These are phyloP conservation scores for Tanacetum coccineum DNA, from an alignment of 129 eudicot genomes.

Conservation along the genomic window DNA sequence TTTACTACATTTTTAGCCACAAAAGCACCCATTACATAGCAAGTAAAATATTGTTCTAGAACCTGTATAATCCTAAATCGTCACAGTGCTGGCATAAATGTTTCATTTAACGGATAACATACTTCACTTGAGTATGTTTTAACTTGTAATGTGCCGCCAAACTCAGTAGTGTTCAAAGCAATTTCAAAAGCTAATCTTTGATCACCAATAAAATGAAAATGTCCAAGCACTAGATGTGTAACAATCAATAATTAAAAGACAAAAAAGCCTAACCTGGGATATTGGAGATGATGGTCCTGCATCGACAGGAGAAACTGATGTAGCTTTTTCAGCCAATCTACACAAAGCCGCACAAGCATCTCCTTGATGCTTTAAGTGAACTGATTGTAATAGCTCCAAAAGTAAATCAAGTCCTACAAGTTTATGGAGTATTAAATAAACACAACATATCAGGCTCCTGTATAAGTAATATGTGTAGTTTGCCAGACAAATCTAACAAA, in stretches of 20 bases:
- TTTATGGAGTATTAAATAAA: conserved; percentile 3
- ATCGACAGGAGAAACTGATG: conserved; percentile 61
- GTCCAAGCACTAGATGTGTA: no score
- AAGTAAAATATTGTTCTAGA: neutral
- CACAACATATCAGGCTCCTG: neutral
- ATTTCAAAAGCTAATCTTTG: no score
- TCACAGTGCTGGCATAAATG: no score
- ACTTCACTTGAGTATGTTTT: no score
- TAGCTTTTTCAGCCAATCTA: conserved; percentile 71
- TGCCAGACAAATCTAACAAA: neutral
- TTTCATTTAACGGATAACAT: no score
- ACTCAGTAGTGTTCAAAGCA: neutral
- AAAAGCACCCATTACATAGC: neutral
- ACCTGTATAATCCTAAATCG: no score
- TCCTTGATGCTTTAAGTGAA: conserved; percentile 48
- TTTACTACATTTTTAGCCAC: no score
- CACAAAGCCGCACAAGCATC: conserved; percentile 68
- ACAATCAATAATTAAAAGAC: neutral
- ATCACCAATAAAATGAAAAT: no score
- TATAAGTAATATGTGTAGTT: neutral
- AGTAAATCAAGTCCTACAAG: conserved; percentile 66
- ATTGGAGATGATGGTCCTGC: conserved; percentile 89
- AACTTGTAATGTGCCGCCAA: neutral
- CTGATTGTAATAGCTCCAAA: conserved; percentile 64
- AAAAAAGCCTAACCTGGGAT: conserved; percentile 50